A percentile compares a stretch with the other conserved stretches of the same genome.
phyloP scores from a whole-genome alignment of 169 alveolate species.

The Cryptosporidium meleagridis region DNA sequence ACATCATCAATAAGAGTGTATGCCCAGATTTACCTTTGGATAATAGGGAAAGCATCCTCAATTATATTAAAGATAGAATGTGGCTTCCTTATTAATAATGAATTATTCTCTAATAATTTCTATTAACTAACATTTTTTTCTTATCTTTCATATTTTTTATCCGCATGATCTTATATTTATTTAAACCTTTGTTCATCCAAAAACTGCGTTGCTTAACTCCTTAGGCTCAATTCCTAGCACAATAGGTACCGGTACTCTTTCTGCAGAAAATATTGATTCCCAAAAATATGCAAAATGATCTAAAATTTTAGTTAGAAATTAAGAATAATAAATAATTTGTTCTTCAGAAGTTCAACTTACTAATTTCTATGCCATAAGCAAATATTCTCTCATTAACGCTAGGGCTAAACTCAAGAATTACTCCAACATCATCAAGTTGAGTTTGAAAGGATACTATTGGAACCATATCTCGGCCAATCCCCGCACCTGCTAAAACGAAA shows the following conservation, averaged over 20 bases:
- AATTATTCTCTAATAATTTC: not conserved
- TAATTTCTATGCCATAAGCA: conserved; percentile 73
- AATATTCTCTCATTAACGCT: conserved; percentile 35
- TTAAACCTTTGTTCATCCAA: not conserved
- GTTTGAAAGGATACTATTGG: conserved; percentile 73
- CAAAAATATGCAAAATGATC: conserved; percentile 74
- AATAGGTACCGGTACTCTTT: conserved; percentile 50
- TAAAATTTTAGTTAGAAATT: not conserved
- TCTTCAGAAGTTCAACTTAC: conserved; percentile 30
- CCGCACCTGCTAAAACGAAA: conserved; percentile 72
- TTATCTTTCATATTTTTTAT: not conserved
- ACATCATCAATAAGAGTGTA: not conserved
- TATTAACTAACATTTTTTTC: not conserved
- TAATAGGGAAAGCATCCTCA: conserved; percentile 25
- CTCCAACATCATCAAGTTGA: conserved; percentile 70
- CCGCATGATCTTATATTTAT: not conserved
- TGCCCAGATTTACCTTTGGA: conserved; percentile 10
- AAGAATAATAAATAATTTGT: not conserved
- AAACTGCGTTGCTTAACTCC: conserved; percentile 58
- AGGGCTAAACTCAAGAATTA: conserved; percentile 65
- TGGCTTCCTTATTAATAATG: conserved; percentile 47
- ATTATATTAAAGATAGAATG: conserved; percentile 42
- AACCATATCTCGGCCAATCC: conserved; percentile 58
- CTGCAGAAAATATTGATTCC: conserved; percentile 69
- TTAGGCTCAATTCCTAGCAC: conserved; percentile 63